phyloP scores from a whole-genome alignment of 495 filamentous ascomycete species.

The Rostrohypoxylon terebratum region DNA sequence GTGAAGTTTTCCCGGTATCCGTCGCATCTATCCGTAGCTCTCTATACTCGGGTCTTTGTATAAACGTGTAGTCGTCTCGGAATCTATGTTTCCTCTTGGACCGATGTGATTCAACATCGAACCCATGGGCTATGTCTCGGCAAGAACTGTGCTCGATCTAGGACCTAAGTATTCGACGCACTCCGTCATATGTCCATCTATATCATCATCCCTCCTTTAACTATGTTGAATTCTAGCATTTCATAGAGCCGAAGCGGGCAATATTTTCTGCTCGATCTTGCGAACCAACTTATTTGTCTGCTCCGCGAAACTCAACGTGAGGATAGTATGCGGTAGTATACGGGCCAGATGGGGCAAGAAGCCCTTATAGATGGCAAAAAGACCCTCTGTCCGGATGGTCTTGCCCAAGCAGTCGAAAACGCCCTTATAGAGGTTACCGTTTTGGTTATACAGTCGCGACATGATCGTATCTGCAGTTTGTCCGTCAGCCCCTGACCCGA shows the following conservation, averaged over 20 bases:
- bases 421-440: conserved; percentile 92
- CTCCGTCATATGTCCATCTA: neutral
- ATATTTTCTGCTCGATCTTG: conserved; percentile 76
- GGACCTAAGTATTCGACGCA: neutral
- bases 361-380: conserved; percentile 97
- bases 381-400: conserved; percentile 89
- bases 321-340: conserved; percentile 93
- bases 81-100: neutral
- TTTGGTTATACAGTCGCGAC: conserved; percentile 99
- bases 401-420: conserved; percentile 92
- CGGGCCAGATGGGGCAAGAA: conserved; percentile 94
- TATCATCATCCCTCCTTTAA: neutral
- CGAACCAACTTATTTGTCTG: conserved; percentile 94
- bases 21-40: neutral
- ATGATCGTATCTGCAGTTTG: conserved; percentile 86
- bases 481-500: conserved; percentile 19
- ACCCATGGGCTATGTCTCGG: neutral
- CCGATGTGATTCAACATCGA: neutral
- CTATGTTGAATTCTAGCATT: conserved; percentile 22
- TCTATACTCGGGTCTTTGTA: neutral
- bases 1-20: neutral
- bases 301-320: conserved; percentile 93
- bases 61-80: neutral
- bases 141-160: neutral
- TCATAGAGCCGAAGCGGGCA: conserved; percentile 53